Evolutionary conservation across 2,329 filamentous ascomycete genomes (phyloP).

Genomic region (Paraphoma sp.): DNA sequence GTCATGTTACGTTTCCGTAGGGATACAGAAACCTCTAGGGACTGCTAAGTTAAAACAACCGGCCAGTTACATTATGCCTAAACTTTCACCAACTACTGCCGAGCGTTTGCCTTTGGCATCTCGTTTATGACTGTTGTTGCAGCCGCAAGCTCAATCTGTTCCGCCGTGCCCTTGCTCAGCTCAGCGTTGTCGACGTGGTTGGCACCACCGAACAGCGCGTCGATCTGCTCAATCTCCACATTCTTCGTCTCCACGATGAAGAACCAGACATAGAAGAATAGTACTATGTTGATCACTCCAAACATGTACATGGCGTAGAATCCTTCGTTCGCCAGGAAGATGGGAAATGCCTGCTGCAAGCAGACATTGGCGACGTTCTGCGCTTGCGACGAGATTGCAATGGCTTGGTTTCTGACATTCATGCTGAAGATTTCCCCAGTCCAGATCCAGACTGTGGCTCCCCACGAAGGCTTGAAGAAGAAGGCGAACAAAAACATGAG

Average conservation of each 20-base stretch:
- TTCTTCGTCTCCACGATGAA: constrained; percentile 53
- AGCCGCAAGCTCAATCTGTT: no score
- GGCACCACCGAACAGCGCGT: constrained; percentile 62
- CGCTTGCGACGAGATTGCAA: constrained; percentile 68
- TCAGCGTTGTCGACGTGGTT: constrained; percentile 55
- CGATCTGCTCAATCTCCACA: constrained; percentile 63
- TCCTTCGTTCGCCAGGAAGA: constrained; percentile 66
- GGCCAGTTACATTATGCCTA: no score
- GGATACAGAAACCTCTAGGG: no score
- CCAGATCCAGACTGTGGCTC: constrained; percentile 74
- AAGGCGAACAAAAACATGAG: constrained; percentile 70
- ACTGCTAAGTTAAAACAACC: no score
- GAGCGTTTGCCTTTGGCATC: no score
- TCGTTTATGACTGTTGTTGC: no score
- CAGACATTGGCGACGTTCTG: constrained; percentile 70
- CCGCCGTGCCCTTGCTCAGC: no score
- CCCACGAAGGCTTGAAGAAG: constrained; percentile 71
- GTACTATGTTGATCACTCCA: constrained; percentile 53
- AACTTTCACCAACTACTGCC: no score
- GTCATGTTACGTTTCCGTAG: no score
- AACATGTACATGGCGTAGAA: constrained; percentile 66
- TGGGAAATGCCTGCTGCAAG: constrained; percentile 74
- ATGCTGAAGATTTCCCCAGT: constrained; percentile 73
- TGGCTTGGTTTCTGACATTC: constrained; percentile 74
- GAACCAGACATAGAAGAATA: constrained; percentile 52